Evolutionary conservation across 2,329 filamentous ascomycete species (phyloP).

Genomic region (Pseudogymnoascus sp.): DNA sequence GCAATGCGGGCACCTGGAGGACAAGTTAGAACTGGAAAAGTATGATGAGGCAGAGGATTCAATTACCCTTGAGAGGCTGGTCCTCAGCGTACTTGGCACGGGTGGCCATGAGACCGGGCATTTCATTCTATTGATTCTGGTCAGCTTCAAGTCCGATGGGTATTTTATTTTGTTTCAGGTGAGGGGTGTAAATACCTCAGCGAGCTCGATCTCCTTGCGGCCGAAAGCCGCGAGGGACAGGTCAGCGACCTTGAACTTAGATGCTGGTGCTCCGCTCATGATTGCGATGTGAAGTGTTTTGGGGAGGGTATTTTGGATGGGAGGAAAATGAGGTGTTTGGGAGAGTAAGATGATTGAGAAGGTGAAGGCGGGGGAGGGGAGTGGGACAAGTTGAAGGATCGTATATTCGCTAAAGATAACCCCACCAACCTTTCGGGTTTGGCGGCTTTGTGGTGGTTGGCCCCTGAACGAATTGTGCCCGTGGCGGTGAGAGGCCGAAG

Average conservation of each 20-base stretch:
- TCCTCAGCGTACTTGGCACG: slow-evolving; percentile 83
- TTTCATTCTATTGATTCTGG: slow-evolving; percentile 52
- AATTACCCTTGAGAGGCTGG: slow-evolving; percentile 70
- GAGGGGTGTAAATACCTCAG: slow-evolving; percentile 46
- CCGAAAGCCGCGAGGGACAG: slow-evolving; percentile 96
- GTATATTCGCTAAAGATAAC: slow-evolving; percentile 6
- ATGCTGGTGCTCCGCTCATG: slow-evolving; percentile 9
- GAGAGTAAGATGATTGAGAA: slow-evolving; percentile 2
- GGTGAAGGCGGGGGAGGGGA: slow-evolving; percentile 6
- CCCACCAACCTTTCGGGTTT: slow-evolving; percentile 7
- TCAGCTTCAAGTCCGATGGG: neutral
- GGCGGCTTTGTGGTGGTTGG: neutral
- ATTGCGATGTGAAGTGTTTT: slow-evolving; percentile 9
- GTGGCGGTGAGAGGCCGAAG: neutral
- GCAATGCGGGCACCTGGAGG: slow-evolving; percentile 73
- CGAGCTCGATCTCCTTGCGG: slow-evolving; percentile 97
- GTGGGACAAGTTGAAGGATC: slow-evolving; percentile 4
- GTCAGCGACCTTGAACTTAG: slow-evolving; percentile 89
- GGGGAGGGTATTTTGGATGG: neutral
- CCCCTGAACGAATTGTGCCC: slow-evolving; percentile 2
- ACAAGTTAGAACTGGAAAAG: neutral
- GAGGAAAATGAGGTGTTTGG: slow-evolving; percentile 7
- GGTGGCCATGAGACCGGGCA: slow-evolving; percentile 97
- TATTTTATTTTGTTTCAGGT: neutral
- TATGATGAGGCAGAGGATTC: slow-evolving; percentile 18